Base-by-base conservation (phyloP, 805 yeast genomes). In the Barnettozyma californica region DNA sequence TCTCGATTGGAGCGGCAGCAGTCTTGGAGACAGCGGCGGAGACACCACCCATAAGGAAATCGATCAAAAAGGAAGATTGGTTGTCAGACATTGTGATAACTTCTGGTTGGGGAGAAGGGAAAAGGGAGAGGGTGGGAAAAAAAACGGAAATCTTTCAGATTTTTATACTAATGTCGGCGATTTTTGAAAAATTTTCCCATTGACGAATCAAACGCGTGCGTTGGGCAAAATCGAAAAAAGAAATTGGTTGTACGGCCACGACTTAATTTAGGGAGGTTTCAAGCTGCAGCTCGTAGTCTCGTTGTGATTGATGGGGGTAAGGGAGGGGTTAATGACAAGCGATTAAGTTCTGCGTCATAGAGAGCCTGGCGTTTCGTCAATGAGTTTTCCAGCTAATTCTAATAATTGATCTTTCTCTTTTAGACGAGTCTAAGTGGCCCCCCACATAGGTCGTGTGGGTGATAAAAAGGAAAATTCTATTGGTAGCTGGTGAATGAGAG, bases 11-110 rank as follows among this genome's bases (percentile, higher is more conserved):
- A 65, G 96, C 95, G 67, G 96, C 96, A 58, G 95, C 97, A 55
- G 97, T 89, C 83, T 90, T 90, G 61, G 96, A 85, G 75, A 90
- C 91, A 66, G 96, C 96, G 77, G 96, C 96, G 75, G 97, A 89
- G 64, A 90, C 95, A 89, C 97, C 97, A 77, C 97, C 97, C 97
- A 91, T 89, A 76, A 87, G 67, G 81, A 87, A 87, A 71, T 83
- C 86, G 67, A 76, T 65, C 63, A 73, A 64, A 71, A 79, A 79
- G 62, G 71, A 68, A 53, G 82, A 71, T 56, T 66, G 66, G 55
- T 67, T 64, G 54, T 61, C 65, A 58, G 57, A 39, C 64, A 60
- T 60, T 52, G 47, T 29, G 34, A 38, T 59, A 37, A 39, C 37
- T 38, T 42, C 36, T 48, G 47, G 46, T 41, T 33, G 41, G n/a